Evolutionary conservation across 257 asterid species (phyloP).

Genomic region (Fraxinus cuspidata): DNA sequence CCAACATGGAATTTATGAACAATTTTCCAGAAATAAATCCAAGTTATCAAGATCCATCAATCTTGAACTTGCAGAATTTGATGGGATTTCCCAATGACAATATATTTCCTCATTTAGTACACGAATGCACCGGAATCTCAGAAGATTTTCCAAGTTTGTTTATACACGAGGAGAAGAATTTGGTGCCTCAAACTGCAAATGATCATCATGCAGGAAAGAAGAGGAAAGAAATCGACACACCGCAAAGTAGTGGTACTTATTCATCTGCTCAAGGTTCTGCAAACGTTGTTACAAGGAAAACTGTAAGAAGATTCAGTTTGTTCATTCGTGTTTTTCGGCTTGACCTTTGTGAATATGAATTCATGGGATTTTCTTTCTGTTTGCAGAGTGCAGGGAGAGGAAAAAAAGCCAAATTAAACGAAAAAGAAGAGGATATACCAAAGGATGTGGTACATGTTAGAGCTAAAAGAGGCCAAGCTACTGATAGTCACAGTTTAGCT

Average conservation of each 20-base stretch:
- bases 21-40: conserved; percentile 45
- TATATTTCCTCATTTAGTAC: conserved; percentile 23
- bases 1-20: conserved; percentile 40
- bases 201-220: conserved; percentile 37
- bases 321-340: neutral
- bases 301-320: conserved; percentile 31
- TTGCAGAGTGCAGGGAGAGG: conserved; percentile 49
- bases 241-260: conserved; percentile 48
- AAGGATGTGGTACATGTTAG: conserved; percentile 84
- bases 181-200: conserved; percentile 13
- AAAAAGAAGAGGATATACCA: conserved; percentile 48
- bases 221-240: conserved; percentile 48
- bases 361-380: neutral
- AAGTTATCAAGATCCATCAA: conserved; percentile 21
- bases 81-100: conserved; percentile 42
- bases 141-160: conserved; percentile 38
- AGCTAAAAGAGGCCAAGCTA: conserved; percentile 93
- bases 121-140: conserved; percentile 41
- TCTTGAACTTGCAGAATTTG: conserved; percentile 31
- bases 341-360: neutral
- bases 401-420: conserved; percentile 41
- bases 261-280: conserved; percentile 60
- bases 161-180: conserved; percentile 23
- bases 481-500: conserved; percentile 95
- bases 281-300: conserved; percentile 36